Evolutionary conservation across 805 yeast genomes (phyloP), one percentile per base, ranked within the genome.

Genomic region (Metschnikowia baotianmanensis): DNA sequence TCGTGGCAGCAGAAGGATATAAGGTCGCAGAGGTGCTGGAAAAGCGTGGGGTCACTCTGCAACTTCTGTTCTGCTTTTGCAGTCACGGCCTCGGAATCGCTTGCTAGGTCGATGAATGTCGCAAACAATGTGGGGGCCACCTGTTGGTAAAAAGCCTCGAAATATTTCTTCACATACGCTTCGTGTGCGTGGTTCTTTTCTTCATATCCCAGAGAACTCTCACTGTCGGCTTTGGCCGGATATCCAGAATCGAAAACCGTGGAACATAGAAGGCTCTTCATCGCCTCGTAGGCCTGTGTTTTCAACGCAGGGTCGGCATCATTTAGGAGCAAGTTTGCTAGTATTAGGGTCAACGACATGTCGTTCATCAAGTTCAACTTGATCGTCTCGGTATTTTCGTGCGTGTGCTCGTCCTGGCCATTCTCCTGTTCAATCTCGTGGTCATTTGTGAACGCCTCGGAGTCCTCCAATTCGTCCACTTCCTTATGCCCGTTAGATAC

Each of bases 261-360:
- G 10, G 86, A 82, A 54, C 85, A 90, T 11, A 90, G 67, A 24
- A 90, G 61, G 2, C 82, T 79, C 56, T 82, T 82, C 35, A 90
- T 62, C 1, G 96, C 95, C 61, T 89, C 96, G 47, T 77, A 80
- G 0, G 90, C 84, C 59, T 89, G 96, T 6, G 85, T 78, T 55
- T 84, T 82, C 37, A 89, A 62, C 0, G 95, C 95, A 5, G 82
- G 76, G 47, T 80, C 80, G 9, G 69, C 65, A 45, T 85, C 95
- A 16, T 76, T 71, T 3, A 81, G 58, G 6, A 90, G 59, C 13
- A 88, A 72, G 26, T 78, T 73, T 0, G 83, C 72, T 25, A 88
- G 61, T 6, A 80, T 71, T 6, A 65, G 54, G 18, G 82, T 62
- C 36, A 85, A 58, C 0, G 83, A 72, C 75, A 81, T 76, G 48